Evolutionary conservation across 495 filamentous ascomycete genomes (phyloP).

Genomic region (Daldinia concentrica): DNA sequence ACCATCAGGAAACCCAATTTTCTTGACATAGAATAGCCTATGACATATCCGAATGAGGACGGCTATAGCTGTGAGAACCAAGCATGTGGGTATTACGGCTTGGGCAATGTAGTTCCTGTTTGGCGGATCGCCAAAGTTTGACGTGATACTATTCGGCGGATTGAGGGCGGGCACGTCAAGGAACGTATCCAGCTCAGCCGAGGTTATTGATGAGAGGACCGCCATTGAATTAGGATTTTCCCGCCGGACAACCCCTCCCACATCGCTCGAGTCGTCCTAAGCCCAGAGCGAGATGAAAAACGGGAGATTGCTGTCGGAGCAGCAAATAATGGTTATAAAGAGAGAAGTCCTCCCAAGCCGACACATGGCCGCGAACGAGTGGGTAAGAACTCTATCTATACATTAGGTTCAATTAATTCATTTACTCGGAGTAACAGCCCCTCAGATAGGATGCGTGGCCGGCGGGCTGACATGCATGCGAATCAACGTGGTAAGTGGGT

Average conservation of each 20-base stretch:
- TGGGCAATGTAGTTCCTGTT: slow-evolving; percentile 42
- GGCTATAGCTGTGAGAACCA: slow-evolving; percentile 22
- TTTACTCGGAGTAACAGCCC: slow-evolving; percentile 7
- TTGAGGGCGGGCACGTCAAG: slow-evolving; percentile 42
- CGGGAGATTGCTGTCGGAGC: slow-evolving; percentile 14
- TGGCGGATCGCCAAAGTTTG: slow-evolving; percentile 42
- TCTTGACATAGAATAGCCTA: slow-evolving; percentile 33
- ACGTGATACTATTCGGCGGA: slow-evolving; percentile 37
- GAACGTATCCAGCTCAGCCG: slow-evolving; percentile 24
- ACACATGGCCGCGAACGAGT: slow-evolving; percentile 27
- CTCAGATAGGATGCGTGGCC: slow-evolving; percentile 29
- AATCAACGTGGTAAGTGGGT: slow-evolving; percentile 31
- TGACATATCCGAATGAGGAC: slow-evolving; percentile 36
- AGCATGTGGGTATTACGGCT: slow-evolving; percentile 31
- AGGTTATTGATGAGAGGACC: slow-evolving; percentile 23
- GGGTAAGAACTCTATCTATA: slow-evolving; percentile 43
- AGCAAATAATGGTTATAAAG: slow-evolving; percentile 16
- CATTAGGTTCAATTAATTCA: slow-evolving; percentile 5
- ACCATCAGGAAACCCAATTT: slow-evolving; percentile 35
- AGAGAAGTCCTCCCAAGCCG: slow-evolving; percentile 8
- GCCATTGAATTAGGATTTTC: slow-evolving; percentile 20
- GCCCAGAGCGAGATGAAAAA: slow-evolving; percentile 12
- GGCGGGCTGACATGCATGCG: slow-evolving; percentile 32
- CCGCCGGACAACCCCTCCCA: slow-evolving; percentile 11
- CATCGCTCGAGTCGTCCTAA: slow-evolving; percentile 8